Evolutionary conservation across 768 basidiomycete genomes (phyloP).

Genomic region (Tulasnella calospora): DNA sequence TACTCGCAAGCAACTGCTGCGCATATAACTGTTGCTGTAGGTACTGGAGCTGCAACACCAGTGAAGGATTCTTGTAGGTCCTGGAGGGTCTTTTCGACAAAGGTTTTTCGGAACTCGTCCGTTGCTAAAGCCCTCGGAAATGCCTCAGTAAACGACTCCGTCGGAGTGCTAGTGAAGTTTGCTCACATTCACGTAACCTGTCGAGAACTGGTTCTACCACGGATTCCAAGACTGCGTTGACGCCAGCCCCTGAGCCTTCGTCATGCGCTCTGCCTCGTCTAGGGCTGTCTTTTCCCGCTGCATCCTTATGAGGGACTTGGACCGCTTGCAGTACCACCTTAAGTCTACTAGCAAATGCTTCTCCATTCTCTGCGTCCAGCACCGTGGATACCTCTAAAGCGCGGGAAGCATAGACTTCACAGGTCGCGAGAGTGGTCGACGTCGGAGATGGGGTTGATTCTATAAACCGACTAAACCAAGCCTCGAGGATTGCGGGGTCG

Average conservation of each 20-base stretch:
- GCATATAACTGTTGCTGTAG: constrained; percentile 63
- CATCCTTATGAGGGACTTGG: constrained; percentile 39
- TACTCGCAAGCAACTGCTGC: constrained; percentile 65
- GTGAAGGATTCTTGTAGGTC: neutral
- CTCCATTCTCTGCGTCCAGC: constrained; percentile 43
- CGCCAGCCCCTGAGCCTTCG: constrained; percentile 31
- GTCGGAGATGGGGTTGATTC: neutral
- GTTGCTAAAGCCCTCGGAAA: neutral
- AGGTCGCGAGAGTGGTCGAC: constrained; percentile 8
- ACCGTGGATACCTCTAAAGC: constrained; percentile 20
- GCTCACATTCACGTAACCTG: constrained; percentile 21
- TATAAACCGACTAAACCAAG: constrained; percentile 43
- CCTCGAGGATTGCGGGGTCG: constrained; percentile 54
- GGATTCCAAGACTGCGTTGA: constrained; percentile 18
- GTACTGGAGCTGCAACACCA: constrained; percentile 27
- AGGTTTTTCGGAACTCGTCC: constrained; percentile 1
- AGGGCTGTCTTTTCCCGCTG: constrained; percentile 14
- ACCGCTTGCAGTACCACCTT: constrained; percentile 52
- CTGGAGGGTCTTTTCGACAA: neutral
- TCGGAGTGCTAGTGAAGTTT: neutral
- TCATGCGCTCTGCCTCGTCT: neutral
- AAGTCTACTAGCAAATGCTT: constrained; percentile 41
- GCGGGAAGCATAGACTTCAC: constrained; percentile 22
- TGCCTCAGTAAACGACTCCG: neutral
- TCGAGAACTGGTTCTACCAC: constrained; percentile 22